Evolutionary conservation across 208 protist genomes (phyloP).

Genomic region (Zelonia costaricensis): DNA sequence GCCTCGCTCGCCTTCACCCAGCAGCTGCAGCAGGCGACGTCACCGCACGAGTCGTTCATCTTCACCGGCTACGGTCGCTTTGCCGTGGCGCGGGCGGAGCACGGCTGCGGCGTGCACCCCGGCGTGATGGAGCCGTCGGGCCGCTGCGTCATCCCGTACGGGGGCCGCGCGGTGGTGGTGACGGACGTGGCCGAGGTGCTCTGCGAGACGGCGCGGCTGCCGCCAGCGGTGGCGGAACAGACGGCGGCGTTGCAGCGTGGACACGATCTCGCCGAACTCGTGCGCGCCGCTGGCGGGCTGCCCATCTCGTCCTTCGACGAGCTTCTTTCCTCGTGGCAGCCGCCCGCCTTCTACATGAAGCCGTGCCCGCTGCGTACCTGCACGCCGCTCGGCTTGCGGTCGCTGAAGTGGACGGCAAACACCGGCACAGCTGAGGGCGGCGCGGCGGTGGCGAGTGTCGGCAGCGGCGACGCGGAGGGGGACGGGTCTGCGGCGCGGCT

Average conservation of each 20-base stretch:
- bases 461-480: not conserved
- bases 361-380: conserved; percentile 10
- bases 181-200: conserved; percentile 47
- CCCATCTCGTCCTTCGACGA: conserved; percentile 39
- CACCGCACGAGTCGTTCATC: conserved; percentile 2
- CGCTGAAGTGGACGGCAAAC: conserved; percentile 4
- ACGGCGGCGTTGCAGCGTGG: conserved; percentile 22
- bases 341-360: conserved; percentile 13
- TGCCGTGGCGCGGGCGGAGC: conserved; percentile 38
- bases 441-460: not conserved
- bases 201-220: conserved; percentile 34
- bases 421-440: not conserved
- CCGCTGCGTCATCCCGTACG: conserved; percentile 61
- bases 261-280: conserved; percentile 14
- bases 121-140: conserved; percentile 47
- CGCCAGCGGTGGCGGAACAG: conserved; percentile 11
- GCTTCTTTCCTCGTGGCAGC: conserved; percentile 25
- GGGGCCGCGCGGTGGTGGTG: conserved; percentile 37
- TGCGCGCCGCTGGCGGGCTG: conserved; percentile 22
- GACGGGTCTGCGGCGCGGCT: conserved; percentile 17
- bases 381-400: not conserved
- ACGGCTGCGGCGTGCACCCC: conserved; percentile 36
- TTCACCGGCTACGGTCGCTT: conserved; percentile 31
- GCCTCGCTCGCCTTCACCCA: conserved; percentile 18
- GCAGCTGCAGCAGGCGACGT: not conserved